Percentiles rank a stretch among this genome's conserved stretches.
Evolutionary conservation across 208 protist genomes (phyloP).

Genomic region (Acanthamoeba lenticulata): DNA sequence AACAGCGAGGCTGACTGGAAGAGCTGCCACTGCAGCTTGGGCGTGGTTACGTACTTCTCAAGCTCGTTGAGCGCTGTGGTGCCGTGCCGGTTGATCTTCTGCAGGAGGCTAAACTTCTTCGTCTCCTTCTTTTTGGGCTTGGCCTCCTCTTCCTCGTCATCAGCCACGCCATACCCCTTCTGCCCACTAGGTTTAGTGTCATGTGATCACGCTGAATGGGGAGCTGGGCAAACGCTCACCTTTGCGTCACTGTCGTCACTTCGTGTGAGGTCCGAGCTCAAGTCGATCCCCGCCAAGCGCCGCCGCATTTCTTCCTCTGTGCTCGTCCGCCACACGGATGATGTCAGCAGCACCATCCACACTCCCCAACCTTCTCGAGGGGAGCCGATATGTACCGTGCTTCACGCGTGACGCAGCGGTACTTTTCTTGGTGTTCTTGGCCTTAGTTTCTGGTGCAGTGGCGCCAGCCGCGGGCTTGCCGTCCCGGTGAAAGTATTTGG

Average conservation of each 20-base stretch:
- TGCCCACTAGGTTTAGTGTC: no score
- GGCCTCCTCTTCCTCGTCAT: not conserved
- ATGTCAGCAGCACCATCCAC: no score
- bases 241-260: not conserved
- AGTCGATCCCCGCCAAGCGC: not conserved
- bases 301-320: not conserved
- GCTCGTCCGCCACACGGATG: no score
- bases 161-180: not conserved
- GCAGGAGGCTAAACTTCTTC: not conserved
- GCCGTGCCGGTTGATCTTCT: slow-evolving; percentile 4
- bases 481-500: slow-evolving; percentile 12
- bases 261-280: not conserved
- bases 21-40: not conserved
- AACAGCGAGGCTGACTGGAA: no score
- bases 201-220: no score
- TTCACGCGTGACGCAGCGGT: not conserved
- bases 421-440: not conserved
- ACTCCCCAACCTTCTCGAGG: no score
- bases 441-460: not conserved
- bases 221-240: no score
- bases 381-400: no score
- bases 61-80: not conserved
- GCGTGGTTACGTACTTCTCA: not conserved
- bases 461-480: not conserved
- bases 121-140: no score